Evolutionary conservation across 108 stramenopile genomes (phyloP), one percentile per base, ranked within the genome.

Genomic region (Discostella stelligeroides): DNA sequence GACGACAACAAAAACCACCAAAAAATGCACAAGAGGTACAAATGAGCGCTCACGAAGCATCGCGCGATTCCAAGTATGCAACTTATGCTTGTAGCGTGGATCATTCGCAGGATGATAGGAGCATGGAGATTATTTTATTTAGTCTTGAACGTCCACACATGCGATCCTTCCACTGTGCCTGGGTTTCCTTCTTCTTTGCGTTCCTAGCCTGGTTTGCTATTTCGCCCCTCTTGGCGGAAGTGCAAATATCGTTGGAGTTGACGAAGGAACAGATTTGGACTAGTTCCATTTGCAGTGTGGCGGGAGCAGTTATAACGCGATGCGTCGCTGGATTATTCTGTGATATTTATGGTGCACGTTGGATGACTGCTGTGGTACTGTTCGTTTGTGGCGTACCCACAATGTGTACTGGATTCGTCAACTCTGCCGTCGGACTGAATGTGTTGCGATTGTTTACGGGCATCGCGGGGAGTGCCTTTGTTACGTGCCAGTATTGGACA

Each of bases 401-500:
- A n/a, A 88, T 81, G 54, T 83, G 89, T 59, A 85, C 73, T 34
- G 95, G 95, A 25, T 66, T 95, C 8, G 90, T 97, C 25, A 80
- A 95, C 21, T 81, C 54, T 37, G 82, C 90, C 15, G 34, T 48
- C 4, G 94, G 87, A 21, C 84, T 97, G 20, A 61, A 63, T 49
- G 42, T 89, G 17, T 53, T 91, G 11, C 84, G 95, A 39, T 65
- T 94, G 50, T 86, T 96, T 57, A 88, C 92, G 67, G 97, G 95
- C 51, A 60, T 92, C 38, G 86, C 85, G 7, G 88, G 86, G 27
- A 73, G 76, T 50, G 82, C 81, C 1, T 87, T 89, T 72, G 88
- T 89, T 40, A 66, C 84, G 70, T 92, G 92, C 56, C 95, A 97
- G 75, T 93, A 87, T 70, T 97, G 97, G 97, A 86, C 92, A 10